Evolutionary conservation across 2,329 filamentous ascomycete genomes (phyloP), one percentile per base, ranked within the genome.

Genomic region (Albophoma yamanashiensis): DNA sequence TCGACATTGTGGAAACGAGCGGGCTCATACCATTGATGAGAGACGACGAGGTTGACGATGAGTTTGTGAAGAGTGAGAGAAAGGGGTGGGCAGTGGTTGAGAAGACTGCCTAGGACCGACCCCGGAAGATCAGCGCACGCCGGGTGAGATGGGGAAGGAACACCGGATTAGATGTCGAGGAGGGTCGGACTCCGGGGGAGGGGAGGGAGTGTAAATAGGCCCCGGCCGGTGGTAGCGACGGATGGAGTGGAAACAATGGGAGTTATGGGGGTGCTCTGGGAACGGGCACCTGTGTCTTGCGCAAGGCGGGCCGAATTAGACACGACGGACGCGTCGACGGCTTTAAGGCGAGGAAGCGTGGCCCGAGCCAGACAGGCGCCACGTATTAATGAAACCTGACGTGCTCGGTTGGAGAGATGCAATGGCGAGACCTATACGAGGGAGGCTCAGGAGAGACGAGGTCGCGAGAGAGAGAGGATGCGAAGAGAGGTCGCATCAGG

Each of bases 1-100:
- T 78, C 69, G 79, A 75, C 83, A 86, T 87, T 70, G 79, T 76
- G 76, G 76, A 76, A 78, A 77, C 74, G 78, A 83, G 73, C 67
- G 78, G 73, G 74, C 75, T 78, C 78, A 79, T 77, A 72, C 73
- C 71, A 76, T 69, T 62, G 63, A 43, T 15, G 42, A 58, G 40
- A 34, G 39, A 53, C 34, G 31, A 52, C 36, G 56, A 39, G 43
- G n/a, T 34, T n/a, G 39, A 47, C 34, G 31, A 52, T 36, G 56
- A 39, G 43, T 15, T 34, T n/a, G 34, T n/a, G 34, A 52, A 47
- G 20, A 25, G 45, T 40, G 55, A 22, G 39, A 43, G 47, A 58
- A 53, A 25, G 43, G 43, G 42, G 39, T n/a, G 47, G 39, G 53
- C 31, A 14, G 50, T 22, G 50, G 31, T 22, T 38, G 50, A 55